Base-by-base conservation (phyloP, 345 rosid genomes). In the Gossypium turneri region DNA sequence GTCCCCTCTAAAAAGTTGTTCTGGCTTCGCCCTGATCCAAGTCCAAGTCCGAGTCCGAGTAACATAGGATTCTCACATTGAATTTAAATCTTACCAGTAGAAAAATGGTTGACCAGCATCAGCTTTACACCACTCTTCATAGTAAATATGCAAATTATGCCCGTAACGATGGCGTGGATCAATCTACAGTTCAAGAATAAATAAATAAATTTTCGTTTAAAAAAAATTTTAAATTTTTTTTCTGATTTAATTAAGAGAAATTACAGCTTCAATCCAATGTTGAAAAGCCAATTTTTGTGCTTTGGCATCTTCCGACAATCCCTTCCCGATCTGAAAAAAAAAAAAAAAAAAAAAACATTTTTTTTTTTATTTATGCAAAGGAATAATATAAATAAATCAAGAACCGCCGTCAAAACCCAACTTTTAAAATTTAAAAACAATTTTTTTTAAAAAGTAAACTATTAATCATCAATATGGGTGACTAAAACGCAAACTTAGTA, bases 111-210 rank as follows among this genome's bases (percentile, higher is more conserved):
- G 93, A 65, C 94, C 92, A 75, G 95, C 88, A 67, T 87, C 90
- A 52, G 84, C 74, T 79, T 80, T 83, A 73, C 88, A 86, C 99
- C 98, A 94, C 70, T 82, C 93, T 51, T 89, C 87, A 20, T 87
- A 92, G 82, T 94, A 94, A n/a, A 19, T 15, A 83, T 91, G 95
- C 81, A 92, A 80, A 75, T 79, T 83, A 84, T 89, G 97, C 65
- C 97, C 98, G 76, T 90, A 94, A 4, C 97, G 90, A 73, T 94
- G 98, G 73, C 97, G 90, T 17, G 99, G 96, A 81, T 94, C 98
- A 79, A 91, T 92, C 98, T 94, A 73, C 72, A 72, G 15, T n/a
- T 9, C 25, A 4, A 50, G 2, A 2, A 64, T 12, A 4, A 25
- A 56, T 22, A 24, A 25, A 24, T 1, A 11, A 57, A 57, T 2